Evolutionary conservation across 192 early-diverging fungal genomes (phyloP).

Genomic region (Mortierella hygrophila): DNA sequence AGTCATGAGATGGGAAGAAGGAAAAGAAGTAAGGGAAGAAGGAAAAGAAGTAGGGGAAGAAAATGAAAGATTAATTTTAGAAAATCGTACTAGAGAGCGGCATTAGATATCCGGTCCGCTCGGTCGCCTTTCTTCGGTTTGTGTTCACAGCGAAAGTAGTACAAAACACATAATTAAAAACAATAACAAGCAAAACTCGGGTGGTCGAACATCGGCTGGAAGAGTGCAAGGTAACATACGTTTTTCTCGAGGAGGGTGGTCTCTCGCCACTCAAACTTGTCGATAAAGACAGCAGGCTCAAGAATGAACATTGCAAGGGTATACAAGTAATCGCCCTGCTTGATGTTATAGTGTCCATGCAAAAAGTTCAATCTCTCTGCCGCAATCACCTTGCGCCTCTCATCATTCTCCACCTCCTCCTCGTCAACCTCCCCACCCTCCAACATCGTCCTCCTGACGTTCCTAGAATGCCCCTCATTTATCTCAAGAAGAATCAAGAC

Average conservation of each 20-base stretch:
- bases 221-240: conserved; percentile 14
- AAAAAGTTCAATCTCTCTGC: conserved; percentile 54
- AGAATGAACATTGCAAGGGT: conserved; percentile 49
- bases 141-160: not conserved
- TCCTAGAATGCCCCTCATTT: conserved; percentile 41
- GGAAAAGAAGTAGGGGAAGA: not conserved
- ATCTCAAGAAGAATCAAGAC: conserved; percentile 49
- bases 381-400: conserved; percentile 20
- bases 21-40: not conserved
- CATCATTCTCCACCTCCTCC: conserved; percentile 28
- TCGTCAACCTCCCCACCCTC: conserved; percentile 1
- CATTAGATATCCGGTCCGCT: not conserved
- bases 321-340: conserved; percentile 58
- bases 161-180: not conserved
- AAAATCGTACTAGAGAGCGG: not conserved
- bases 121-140: not conserved
- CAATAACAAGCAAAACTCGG: not conserved
- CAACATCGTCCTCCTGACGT: conserved; percentile 25
- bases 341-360: conserved; percentile 57
- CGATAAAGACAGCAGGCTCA: conserved; percentile 46
- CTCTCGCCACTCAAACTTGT: conserved; percentile 50
- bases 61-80: not conserved
- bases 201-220: not conserved
- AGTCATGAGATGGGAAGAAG: no score
- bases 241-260: conserved; percentile 55